Base-by-base conservation (phyloP, 2,329 filamentous ascomycete species). In the Cercospora nicotianae region DNA sequence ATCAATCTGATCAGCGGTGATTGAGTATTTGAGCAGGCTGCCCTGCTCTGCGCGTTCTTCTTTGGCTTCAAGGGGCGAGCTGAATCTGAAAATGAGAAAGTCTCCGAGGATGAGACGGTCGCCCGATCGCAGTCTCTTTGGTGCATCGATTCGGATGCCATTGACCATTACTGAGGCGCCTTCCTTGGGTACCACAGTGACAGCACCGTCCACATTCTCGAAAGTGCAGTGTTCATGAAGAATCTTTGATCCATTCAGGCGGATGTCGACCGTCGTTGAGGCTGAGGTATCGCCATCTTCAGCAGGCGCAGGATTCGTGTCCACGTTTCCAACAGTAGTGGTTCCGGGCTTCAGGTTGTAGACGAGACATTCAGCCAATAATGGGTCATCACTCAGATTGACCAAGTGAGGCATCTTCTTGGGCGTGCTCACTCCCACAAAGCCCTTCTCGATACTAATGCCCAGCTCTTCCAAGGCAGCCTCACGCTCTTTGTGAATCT, bases 331-430 rank as follows among this genome's bases (percentile, higher is more conserved):
- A 20, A 99, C 95, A 0, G 92, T 94, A 0, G 95, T 99, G 8
- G 89, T 91, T 33, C 95, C 95, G 6, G 95, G 94, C 80, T 99
- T 99, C 73, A 99, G 87, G 76, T 99, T 99, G 82, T 99, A 99
- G 45, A 99, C 93, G 67, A 99, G 83, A 81, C 95, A 99, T 81
- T 99, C 95, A 5, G 94, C 94, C 55, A 99, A 86, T 33, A 99
- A 84, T 8, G 95, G 95, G 72, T 85, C 83, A 66, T 85, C 83
- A 72, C 94, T 97, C 73, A 99, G 82, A 79, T 99, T 99, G 80
- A 99, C 95, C 80, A 99, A 82, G 88, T 99, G 95, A 8, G 95
- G 95, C 92, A 98, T 99, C 81, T 97, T 97, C 83, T 99, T 99
- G 0, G 95, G 95, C 20, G 94, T 98, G 68, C 93, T 94, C 69